Conservation (phyloP, 768 basidiomycete genomes). For the Cyclocybe aegerita region DNA sequence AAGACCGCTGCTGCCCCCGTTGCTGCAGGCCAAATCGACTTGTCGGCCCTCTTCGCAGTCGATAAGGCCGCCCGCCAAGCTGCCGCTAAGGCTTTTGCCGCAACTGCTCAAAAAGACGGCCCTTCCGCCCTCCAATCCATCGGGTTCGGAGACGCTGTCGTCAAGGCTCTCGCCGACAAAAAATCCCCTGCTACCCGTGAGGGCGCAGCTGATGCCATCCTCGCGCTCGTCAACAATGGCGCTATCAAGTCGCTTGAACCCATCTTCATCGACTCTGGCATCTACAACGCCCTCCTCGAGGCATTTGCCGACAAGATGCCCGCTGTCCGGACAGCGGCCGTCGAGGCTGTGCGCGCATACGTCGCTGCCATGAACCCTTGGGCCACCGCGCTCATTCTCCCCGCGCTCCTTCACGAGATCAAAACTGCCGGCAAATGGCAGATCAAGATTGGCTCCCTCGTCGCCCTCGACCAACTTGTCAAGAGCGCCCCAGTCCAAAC, state of each 20-base stretch:
- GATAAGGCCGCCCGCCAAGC: conserved; percentile 82
- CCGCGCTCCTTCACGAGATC: conserved; percentile 88
- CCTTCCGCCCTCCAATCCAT: conserved; percentile 70
- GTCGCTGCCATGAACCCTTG: conserved; percentile 84
- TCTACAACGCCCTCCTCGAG: conserved; percentile 86
- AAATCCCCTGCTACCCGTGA: conserved; percentile 91
- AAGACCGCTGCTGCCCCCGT: conserved; percentile 56
- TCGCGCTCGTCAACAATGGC: conserved; percentile 63
- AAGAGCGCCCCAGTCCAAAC: conserved; percentile 78
- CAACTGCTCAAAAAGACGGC: conserved; percentile 81
- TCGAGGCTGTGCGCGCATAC: conserved; percentile 79
- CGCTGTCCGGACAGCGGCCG: conserved; percentile 79
- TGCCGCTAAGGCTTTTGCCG: conserved; percentile 68
- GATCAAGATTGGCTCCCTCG: conserved; percentile 86
- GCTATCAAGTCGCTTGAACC: conserved; percentile 85
- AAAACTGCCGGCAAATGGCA: conserved; percentile 98
- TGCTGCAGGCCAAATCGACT: conserved; percentile 65
- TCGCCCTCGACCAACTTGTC: conserved; percentile 85
- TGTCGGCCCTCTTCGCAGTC: conserved; percentile 74
- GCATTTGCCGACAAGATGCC: conserved; percentile 94
- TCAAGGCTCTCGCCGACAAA: conserved; percentile 93
- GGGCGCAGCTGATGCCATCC: conserved; percentile 76
- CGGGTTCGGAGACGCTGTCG: conserved; percentile 68
- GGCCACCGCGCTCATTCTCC: conserved; percentile 81
- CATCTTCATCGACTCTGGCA: conserved; percentile 80